Conservation (phyloP, 768 basidiomycete species). For the Termitomyces sp. region DNA sequence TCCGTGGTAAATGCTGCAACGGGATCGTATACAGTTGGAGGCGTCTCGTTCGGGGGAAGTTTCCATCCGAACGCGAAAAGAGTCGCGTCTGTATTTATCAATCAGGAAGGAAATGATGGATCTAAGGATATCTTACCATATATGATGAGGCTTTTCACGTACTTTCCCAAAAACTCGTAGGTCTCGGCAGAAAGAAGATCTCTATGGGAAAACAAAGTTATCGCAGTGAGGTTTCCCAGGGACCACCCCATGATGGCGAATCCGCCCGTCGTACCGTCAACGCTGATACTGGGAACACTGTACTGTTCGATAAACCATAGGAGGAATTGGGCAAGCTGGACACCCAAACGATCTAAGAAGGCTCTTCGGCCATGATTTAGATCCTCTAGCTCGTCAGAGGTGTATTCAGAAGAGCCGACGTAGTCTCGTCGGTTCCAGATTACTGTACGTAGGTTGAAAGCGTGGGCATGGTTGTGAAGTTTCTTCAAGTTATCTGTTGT, state of each 20-base stretch:
- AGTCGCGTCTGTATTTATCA: conserved; percentile 24
- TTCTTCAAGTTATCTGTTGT: conserved; percentile 11
- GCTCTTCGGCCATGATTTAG: conserved; percentile 16
- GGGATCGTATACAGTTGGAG: conserved; percentile 11
- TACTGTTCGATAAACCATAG: conserved; percentile 19
- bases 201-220: conserved; percentile 22
- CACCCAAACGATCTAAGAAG: conserved; percentile 21
- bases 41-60: conserved; percentile 10
- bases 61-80: conserved; percentile 22
- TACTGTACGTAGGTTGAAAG: conserved; percentile 22
- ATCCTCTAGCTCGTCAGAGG: conserved; percentile 24
- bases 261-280: conserved; percentile 25
- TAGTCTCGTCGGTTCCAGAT: conserved; percentile 27
- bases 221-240: conserved; percentile 21
- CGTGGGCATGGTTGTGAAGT: conserved; percentile 17
- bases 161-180: conserved; percentile 20
- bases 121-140: conserved; percentile 22
- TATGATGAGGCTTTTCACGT: conserved; percentile 24
- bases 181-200: conserved; percentile 14
- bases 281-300: conserved; percentile 18
- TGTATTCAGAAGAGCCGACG: conserved; percentile 25
- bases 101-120: background rate
- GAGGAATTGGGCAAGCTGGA: conserved; percentile 23
- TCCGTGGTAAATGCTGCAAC: background rate
- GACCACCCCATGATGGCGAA: conserved; percentile 34